These are phyloP conservation scores for Agastache rugosa DNA, from an alignment of 257 asterid genomes.

Conservation along the genomic window DNA sequence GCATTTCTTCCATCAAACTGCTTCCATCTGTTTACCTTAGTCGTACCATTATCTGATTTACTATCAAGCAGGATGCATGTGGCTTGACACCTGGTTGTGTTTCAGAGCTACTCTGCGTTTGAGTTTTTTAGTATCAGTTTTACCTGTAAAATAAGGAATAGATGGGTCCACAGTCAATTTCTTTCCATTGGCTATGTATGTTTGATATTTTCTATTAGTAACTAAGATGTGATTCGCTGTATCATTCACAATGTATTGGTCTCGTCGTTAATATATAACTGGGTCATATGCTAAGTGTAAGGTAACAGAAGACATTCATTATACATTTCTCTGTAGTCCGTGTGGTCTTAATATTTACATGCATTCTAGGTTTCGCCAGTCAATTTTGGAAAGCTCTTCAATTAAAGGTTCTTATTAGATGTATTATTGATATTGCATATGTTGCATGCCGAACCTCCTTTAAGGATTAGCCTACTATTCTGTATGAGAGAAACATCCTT, in stretches of 20 bases:
- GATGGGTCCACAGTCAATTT: background rate
- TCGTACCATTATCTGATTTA: background rate
- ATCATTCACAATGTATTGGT: background rate
- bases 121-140: background rate
- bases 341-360: background rate
- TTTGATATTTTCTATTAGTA: background rate
- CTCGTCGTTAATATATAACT: conserved; percentile 4
- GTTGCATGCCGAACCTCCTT: background rate
- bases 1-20: background rate
- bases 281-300: conserved; percentile 4
- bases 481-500: too few species aligned
- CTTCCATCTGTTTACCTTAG: background rate
- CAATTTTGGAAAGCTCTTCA: conserved; percentile 18
- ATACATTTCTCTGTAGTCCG: conserved; percentile 13
- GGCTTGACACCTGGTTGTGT: conserved; percentile 16
- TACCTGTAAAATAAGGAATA: background rate
- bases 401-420: conserved; percentile 6
- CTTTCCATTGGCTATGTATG: background rate
- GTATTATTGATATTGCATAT: conserved; percentile 10
- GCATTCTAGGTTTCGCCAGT: background rate
- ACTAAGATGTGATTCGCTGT: conserved; percentile 11
- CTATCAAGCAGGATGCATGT: conserved; percentile 4
- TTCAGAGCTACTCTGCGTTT: conserved; percentile 16
- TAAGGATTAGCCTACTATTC: background rate
- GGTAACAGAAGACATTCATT: background rate